Evolutionary conservation across 768 basidiomycete species (phyloP).

Genomic region (Pleurotus citrinopileatus): DNA sequence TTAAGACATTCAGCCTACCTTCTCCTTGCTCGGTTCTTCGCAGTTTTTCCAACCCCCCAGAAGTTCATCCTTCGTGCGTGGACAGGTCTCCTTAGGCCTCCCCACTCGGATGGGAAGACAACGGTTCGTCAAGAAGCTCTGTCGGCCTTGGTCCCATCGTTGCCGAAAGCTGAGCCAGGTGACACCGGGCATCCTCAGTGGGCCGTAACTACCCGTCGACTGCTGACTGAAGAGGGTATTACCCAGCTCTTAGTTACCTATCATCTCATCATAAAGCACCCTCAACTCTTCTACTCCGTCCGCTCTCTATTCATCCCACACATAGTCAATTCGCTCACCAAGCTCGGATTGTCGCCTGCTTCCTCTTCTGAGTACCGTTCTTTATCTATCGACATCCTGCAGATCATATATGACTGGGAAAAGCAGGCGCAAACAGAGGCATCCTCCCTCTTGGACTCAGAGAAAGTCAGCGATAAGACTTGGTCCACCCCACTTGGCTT

Average conservation of each 20-base stretch:
- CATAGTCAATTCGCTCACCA: conserved; percentile 86
- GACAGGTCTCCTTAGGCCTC: conserved; percentile 83
- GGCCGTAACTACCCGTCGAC: conserved; percentile 82
- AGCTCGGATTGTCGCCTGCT: conserved; percentile 75
- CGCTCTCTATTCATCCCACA: conserved; percentile 91
- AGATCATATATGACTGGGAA: conserved; percentile 95
- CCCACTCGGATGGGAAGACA: conserved; percentile 66
- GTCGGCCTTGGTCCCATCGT: conserved; percentile 79
- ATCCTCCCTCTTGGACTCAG: conserved; percentile 17
- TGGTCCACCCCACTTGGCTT: conserved; percentile 81
- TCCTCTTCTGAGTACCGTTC: conserved; percentile 79
- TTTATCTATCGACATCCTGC: conserved; percentile 86
- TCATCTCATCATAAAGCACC: conserved; percentile 88
- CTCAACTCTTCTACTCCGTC: conserved; percentile 88
- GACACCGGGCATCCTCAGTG: conserved; percentile 70
- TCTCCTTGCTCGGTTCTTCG: conserved; percentile 88
- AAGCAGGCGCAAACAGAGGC: conserved; percentile 45
- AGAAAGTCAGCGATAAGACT: conserved; percentile 23
- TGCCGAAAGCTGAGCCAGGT: conserved; percentile 58
- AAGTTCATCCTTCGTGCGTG: conserved; percentile 92
- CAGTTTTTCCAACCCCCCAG: conserved; percentile 80
- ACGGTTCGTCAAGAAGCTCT: conserved; percentile 82
- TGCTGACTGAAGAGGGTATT: conserved; percentile 86
- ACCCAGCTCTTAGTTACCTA: conserved; percentile 75
- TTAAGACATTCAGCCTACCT: conserved; percentile 93